Conservation (phyloP, 2,329 filamentous ascomycete species). For the Fusarium sp. region DNA sequence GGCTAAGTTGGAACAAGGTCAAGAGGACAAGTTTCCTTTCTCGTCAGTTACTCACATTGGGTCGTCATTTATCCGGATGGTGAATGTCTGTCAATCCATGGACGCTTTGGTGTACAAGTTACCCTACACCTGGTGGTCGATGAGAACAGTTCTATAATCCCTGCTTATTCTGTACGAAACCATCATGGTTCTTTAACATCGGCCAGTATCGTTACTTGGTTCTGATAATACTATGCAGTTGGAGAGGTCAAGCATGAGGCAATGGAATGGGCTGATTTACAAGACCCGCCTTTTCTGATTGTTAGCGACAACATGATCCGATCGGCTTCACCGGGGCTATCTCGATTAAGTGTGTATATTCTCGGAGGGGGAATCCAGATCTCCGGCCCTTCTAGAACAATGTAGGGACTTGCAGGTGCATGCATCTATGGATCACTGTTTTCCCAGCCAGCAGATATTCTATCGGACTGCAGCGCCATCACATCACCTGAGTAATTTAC, state of each 20-base stretch:
- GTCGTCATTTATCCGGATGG: not conserved
- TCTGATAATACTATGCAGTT: too few species aligned
- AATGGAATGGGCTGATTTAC: slow-evolving; percentile 8
- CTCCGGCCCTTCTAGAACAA: not conserved
- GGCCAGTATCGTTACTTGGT: too few species aligned
- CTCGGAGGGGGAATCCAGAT: not conserved
- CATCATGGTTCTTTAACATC: too few species aligned
- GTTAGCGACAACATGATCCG: not conserved
- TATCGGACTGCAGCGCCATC: slow-evolving; percentile 3
- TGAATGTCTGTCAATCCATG: not conserved
- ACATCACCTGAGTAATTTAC: slow-evolving; percentile 5
- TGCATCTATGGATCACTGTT: not conserved
- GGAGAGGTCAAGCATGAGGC: not conserved
- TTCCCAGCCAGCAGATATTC: slow-evolving; percentile 1
- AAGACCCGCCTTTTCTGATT: slow-evolving; percentile 4
- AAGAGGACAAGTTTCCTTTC: not conserved
- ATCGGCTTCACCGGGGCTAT: slow-evolving; percentile 16
- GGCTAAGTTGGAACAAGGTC: not conserved
- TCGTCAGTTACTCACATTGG: not conserved
- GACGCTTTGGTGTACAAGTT: not conserved
- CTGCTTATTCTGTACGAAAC: not conserved
- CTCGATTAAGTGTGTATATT: not conserved
- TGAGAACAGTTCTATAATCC: not conserved
- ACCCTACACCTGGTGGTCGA: not conserved
- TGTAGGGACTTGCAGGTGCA: slow-evolving; percentile 6